A percentile compares a stretch with the other conserved stretches of the same genome.
Evolutionary conservation across 2,329 filamentous ascomycete species (phyloP).

Genomic region (Nigrograna mackinnonii): DNA sequence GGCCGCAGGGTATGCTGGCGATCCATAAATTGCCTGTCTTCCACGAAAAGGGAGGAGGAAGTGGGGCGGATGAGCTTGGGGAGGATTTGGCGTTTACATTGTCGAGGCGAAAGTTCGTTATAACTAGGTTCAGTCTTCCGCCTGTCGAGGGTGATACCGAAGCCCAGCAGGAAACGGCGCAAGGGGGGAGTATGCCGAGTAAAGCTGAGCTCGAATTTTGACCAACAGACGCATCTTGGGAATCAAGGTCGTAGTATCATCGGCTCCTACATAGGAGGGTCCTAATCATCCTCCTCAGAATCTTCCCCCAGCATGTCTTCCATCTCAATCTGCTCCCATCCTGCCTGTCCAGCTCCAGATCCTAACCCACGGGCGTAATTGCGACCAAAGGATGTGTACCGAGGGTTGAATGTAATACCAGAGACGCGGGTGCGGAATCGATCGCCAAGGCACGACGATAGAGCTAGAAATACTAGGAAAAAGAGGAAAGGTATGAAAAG

Average conservation of each 20-base stretch:
- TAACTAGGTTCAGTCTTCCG: conserved; percentile 87
- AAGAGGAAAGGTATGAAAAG: conserved; percentile 40
- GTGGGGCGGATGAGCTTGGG: conserved; percentile 63
- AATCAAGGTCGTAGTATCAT: background rate
- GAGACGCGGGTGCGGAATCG: conserved; percentile 49
- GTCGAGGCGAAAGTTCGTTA: conserved; percentile 79
- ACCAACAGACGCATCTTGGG: background rate
- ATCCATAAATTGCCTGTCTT: conserved; percentile 82
- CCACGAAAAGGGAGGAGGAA: conserved; percentile 86
- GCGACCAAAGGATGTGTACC: conserved; percentile 55
- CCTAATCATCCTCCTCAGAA: conserved; percentile 37
- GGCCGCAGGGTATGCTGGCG: conserved; percentile 82
- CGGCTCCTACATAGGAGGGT: too few species aligned
- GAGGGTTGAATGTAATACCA: conserved; percentile 47
- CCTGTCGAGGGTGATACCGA: conserved; percentile 77
- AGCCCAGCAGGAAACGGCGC: conserved; percentile 55
- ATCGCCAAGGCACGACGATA: conserved; percentile 61
- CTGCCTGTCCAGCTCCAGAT: conserved; percentile 54
- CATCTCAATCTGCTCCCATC: conserved; percentile 67
- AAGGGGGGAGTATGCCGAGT: conserved; percentile 56
- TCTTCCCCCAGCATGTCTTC: conserved; percentile 60
- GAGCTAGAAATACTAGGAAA: conserved; percentile 53
- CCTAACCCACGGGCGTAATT: conserved; percentile 60
- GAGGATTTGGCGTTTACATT: conserved; percentile 91
- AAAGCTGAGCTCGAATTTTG: conserved; percentile 48